Conservation (phyloP, 805 yeast genomes). For the Limtongozyma cylindracea region DNA sequence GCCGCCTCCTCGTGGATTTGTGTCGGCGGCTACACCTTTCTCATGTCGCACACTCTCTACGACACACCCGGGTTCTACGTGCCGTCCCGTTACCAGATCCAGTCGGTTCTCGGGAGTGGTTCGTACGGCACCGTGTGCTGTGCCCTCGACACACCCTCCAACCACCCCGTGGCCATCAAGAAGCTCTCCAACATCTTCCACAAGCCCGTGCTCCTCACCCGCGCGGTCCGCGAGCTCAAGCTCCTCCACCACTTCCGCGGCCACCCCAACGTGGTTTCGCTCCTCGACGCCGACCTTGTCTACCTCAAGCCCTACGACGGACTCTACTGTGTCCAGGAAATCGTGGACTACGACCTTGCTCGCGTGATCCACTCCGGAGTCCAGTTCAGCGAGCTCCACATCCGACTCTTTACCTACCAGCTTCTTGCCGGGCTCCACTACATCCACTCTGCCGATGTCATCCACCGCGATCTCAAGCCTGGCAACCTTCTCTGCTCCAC, state of each 20-base stretch:
- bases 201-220: conserved; percentile 37
- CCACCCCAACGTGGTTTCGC: conserved; percentile 48
- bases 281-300: conserved; percentile 55
- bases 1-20: too few relatives aligned
- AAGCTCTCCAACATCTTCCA: conserved; percentile 50
- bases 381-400: conserved; percentile 66
- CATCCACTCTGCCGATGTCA: conserved; percentile 78
- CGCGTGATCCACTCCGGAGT: conserved; percentile 55
- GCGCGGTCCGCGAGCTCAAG: conserved; percentile 69
- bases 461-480: conserved; percentile 83
- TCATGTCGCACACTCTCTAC: too few relatives aligned
- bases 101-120: conserved; percentile 49
- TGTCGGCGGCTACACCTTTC: too few relatives aligned
- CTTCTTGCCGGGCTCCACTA: conserved; percentile 69
- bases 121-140: conserved; percentile 74
- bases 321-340: conserved; percentile 69
- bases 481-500: conserved; percentile 62
- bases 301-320: conserved; percentile 53
- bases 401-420: conserved; percentile 55
- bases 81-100: conserved; percentile 37
- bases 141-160: conserved; percentile 38
- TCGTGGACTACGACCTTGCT: conserved; percentile 61
- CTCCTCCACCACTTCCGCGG: conserved; percentile 69
- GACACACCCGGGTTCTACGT: too few relatives aligned
- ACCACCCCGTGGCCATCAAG: conserved; percentile 79